Evolutionary conservation across 2,329 filamentous ascomycete species (phyloP).

Genomic region (Colletotrichum sublineola): DNA sequence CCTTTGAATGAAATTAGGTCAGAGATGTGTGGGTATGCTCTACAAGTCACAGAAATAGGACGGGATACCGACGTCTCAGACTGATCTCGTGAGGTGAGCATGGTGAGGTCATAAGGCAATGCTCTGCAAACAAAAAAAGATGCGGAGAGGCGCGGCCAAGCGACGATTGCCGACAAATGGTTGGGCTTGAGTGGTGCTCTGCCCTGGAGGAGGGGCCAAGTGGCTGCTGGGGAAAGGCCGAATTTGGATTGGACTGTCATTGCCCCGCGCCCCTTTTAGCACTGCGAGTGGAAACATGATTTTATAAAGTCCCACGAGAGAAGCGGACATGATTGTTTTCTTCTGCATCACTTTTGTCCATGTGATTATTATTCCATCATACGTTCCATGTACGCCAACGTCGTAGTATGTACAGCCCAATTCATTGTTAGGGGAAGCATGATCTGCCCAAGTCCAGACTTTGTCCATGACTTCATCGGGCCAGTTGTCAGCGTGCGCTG

Average conservation of each 20-base stretch:
- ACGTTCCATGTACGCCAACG: not conserved
- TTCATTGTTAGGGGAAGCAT: not conserved
- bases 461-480: not conserved
- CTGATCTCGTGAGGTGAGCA: slow-evolving; percentile 41
- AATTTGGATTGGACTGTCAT: slow-evolving; percentile 14
- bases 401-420: slow-evolving; percentile 3
- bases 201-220: slow-evolving; percentile 10
- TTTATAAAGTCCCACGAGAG: slow-evolving; percentile 26
- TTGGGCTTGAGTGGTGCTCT: slow-evolving; percentile 28
- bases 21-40: slow-evolving; percentile 12
- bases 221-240: slow-evolving; percentile 27
- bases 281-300: not conserved
- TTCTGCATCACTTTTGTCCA: not conserved
- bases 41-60: slow-evolving; percentile 9
- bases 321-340: slow-evolving; percentile 4
- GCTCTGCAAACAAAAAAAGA: slow-evolving; percentile 1
- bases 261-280: slow-evolving; percentile 14
- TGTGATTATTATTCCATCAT: not conserved
- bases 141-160: slow-evolving; percentile 41
- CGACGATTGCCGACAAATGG: slow-evolving; percentile 39
- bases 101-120: slow-evolving; percentile 40
- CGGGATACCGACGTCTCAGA: slow-evolving; percentile 39
- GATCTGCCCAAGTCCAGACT: not conserved
- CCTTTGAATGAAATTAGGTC: slow-evolving; percentile 1
- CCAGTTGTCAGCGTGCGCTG: slow-evolving; percentile 8